phyloP scores from a whole-genome alignment of 2,329 filamentous ascomycete species.

The Meredithiella fracta region DNA sequence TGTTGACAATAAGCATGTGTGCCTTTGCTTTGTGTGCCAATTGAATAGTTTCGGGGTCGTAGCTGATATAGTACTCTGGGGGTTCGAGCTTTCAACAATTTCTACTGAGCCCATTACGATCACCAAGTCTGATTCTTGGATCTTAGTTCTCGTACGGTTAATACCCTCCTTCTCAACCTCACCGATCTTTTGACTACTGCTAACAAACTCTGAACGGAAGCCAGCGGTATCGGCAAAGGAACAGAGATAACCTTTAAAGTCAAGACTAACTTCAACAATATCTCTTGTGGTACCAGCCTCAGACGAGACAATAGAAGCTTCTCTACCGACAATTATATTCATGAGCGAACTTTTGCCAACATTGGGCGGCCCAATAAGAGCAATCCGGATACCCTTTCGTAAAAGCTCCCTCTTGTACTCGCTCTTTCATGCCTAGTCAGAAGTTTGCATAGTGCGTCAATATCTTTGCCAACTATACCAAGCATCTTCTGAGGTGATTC shows the following conservation, averaged over 20 bases:
- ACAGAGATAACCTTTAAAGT: conserved; percentile 78
- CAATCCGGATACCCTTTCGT: conserved; percentile 68
- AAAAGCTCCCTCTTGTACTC: conserved; percentile 71
- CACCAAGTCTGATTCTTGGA: conserved; percentile 69
- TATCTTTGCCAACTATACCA: conserved; percentile 47
- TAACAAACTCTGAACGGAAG: conserved; percentile 38
- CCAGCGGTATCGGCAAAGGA: conserved; percentile 94
- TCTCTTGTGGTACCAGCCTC: conserved; percentile 91
- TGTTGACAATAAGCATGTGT: conserved; percentile 44
- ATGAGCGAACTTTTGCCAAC: conserved; percentile 88
- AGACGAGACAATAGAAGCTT: conserved; percentile 85
- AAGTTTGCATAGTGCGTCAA: conserved; percentile 41
- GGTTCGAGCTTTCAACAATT: background rate
- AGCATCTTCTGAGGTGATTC: conserved; percentile 63
- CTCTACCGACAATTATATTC: conserved; percentile 75
- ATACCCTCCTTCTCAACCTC: conserved; percentile 81
- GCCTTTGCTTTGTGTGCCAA: conserved; percentile 34
- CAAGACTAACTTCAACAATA: conserved; percentile 79
- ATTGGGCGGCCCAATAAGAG: conserved; percentile 80
- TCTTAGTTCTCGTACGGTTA: conserved; percentile 64
- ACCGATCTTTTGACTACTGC: conserved; percentile 34
- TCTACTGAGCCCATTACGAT: conserved; percentile 68
- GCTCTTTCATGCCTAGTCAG: conserved; percentile 59
- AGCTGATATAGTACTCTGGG: conserved; percentile 25
- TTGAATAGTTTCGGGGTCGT: conserved; percentile 38